phyloP scores from a whole-genome alignment of 164 flowering plant species.

The Cinnamomum micranthum region DNA sequence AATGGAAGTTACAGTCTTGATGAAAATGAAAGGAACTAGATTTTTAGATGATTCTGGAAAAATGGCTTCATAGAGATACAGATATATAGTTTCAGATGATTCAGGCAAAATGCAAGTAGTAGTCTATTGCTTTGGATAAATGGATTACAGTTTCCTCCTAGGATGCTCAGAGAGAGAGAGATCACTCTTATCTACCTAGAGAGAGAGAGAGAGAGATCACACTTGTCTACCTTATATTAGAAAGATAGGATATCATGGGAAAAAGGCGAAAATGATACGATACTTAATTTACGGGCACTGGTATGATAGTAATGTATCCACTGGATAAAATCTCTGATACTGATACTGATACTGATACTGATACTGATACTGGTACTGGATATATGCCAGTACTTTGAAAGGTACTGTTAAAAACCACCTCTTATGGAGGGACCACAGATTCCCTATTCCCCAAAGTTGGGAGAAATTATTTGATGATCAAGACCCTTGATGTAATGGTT shows the following conservation, averaged over 20 bases:
- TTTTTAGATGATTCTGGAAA: neutral
- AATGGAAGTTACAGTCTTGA: neutral
- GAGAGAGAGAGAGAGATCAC: conserved; percentile 9
- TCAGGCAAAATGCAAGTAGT: neutral
- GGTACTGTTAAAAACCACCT: no score
- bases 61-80: conserved; percentile 1
- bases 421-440: no score
- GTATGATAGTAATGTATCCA: conserved; percentile 7
- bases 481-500: no score
- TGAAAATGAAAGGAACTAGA: neutral
- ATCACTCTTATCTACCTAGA: neutral
- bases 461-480: no score
- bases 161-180: conserved; percentile 10
- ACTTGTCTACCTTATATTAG: conserved; percentile 12
- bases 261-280: conserved; percentile 15
- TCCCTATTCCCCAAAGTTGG: no score
- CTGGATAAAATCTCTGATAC: no score
- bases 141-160: neutral
- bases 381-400: no score
- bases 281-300: conserved; percentile 17
- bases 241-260: conserved; percentile 7
- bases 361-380: no score
- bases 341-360: no score
- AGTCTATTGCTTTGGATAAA: neutral
- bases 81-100: conserved; percentile 7